Percentiles rank a stretch among this genome's conserved stretches.
Conservation (phyloP, 2,329 filamentous ascomycete genomes). For the Pseudogymnoascus sp. region DNA sequence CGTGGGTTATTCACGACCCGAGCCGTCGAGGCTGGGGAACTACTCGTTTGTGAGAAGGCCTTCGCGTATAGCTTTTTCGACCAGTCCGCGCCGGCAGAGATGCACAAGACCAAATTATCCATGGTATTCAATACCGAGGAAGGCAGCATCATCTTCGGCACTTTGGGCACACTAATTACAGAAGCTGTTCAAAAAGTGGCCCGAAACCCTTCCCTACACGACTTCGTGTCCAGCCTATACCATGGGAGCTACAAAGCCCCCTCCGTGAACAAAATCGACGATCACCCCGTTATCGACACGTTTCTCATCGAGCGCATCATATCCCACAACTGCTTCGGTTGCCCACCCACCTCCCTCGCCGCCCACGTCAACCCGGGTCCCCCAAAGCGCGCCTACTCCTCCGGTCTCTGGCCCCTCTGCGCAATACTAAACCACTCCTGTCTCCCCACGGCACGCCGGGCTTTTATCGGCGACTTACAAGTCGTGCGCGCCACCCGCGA, state of each 20-base stretch:
- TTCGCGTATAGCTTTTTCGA: constrained; percentile 32
- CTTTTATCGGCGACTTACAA: constrained; percentile 47
- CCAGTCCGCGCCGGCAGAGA: background rate
- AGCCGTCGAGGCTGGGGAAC: constrained; percentile 39
- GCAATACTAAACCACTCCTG: constrained; percentile 48
- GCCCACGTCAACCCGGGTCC: constrained; percentile 16
- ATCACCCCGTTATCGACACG: constrained; percentile 37
- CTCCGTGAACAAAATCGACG: constrained; percentile 26
- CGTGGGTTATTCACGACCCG: constrained; percentile 43
- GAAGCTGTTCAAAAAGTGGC: constrained; percentile 38
- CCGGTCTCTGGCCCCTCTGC: constrained; percentile 40
- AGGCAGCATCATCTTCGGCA: background rate
- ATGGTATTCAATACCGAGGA: constrained; percentile 7
- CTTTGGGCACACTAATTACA: constrained; percentile 27
- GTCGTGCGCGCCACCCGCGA: constrained; percentile 40
- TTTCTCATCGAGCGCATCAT: constrained; percentile 39
- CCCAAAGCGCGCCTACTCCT: constrained; percentile 17
- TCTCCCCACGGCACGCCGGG: constrained; percentile 35
- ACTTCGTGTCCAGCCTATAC: constrained; percentile 31
- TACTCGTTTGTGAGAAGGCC: constrained; percentile 49
- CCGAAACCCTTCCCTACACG: constrained; percentile 30
- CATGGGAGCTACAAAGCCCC: constrained; percentile 33
- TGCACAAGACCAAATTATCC: background rate
- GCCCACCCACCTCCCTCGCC: constrained; percentile 21
- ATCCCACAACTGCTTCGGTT: constrained; percentile 37